These are phyloP conservation scores for Prunella vulgaris DNA, from an alignment of 257 asterid genomes.

Conservation along the genomic window DNA sequence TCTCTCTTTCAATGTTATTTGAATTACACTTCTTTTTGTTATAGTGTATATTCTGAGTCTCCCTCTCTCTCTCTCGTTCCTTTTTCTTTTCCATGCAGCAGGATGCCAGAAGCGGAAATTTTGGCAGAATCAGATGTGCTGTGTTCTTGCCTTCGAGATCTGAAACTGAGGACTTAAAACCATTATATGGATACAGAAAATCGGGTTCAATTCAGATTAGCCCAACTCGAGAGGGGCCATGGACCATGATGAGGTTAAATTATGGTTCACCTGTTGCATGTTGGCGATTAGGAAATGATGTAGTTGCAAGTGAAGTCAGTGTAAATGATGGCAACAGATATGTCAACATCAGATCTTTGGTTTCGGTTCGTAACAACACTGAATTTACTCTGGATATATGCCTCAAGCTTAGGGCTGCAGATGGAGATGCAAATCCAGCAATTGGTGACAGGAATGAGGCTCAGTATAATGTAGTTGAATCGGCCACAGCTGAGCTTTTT, in stretches of 20 bases:
- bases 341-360: conserved; percentile 77
- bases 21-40: conserved; percentile 4
- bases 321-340: conserved; percentile 67
- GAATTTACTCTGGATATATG: conserved; percentile 61
- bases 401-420: conserved; percentile 49
- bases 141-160: conserved; percentile 47
- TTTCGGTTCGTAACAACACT: conserved; percentile 76
- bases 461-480: conserved; percentile 33
- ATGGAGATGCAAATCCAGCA: conserved; percentile 25
- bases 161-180: conserved; percentile 35
- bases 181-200: conserved; percentile 33
- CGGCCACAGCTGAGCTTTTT: conserved; percentile 58
- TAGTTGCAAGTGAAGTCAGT: conserved; percentile 93
- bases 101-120: conserved; percentile 23
- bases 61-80: background rate
- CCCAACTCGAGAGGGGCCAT: conserved; percentile 81
- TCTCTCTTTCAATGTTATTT: background rate
- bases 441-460: conserved; percentile 28
- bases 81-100: conserved; percentile 41
- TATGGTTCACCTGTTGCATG: conserved; percentile 95
- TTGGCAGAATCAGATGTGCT: conserved; percentile 69
- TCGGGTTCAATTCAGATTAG: conserved; percentile 81
- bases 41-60: background rate
- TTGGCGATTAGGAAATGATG: conserved; percentile 70
- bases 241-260: conserved; percentile 81